phyloP scores from a whole-genome alignment of 2,329 filamentous ascomycete species.

The Nakataea oryzae region DNA sequence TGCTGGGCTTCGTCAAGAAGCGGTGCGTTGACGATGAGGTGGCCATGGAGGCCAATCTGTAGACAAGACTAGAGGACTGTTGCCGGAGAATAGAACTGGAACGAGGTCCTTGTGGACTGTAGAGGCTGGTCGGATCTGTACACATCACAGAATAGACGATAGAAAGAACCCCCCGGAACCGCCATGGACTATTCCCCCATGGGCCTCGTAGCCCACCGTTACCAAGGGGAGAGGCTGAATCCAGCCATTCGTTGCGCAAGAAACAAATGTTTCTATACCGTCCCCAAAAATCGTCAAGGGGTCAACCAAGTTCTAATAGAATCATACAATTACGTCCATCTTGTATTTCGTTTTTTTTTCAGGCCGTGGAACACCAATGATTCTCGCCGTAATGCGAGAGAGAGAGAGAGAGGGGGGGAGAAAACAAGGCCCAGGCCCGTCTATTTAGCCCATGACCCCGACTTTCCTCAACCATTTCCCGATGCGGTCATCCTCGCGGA shows the following conservation, averaged over 20 bases:
- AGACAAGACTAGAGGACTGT: not conserved
- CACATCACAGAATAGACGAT: not conserved
- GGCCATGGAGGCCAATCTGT: not conserved
- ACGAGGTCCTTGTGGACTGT: not conserved
- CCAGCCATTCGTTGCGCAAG: not conserved
- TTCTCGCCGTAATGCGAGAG: not conserved
- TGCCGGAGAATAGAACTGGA: too few species aligned
- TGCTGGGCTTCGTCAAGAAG: constrained; percentile 32
- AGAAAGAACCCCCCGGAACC: not conserved
- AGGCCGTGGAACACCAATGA: not conserved
- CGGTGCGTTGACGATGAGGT: constrained; percentile 9
- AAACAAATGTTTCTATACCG: not conserved
- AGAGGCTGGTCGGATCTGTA: not conserved
- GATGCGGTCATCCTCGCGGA: not conserved
- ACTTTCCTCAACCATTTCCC: not conserved
- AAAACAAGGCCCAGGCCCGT: not conserved
- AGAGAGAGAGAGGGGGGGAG: too few species aligned
- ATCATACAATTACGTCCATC: constrained; percentile 1
- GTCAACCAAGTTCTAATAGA: not conserved
- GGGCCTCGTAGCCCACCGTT: not conserved
- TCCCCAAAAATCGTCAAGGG: not conserved
- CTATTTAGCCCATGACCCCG: not conserved
- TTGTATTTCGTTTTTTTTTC: not conserved
- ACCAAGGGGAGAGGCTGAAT: not conserved
- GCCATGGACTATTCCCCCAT: not conserved